A percentile compares a stretch with the other conserved stretches of the same genome.
These are phyloP conservation scores for Russula sp. DNA, from an alignment of 768 basidiomycete species.

Conservation along the genomic window DNA sequence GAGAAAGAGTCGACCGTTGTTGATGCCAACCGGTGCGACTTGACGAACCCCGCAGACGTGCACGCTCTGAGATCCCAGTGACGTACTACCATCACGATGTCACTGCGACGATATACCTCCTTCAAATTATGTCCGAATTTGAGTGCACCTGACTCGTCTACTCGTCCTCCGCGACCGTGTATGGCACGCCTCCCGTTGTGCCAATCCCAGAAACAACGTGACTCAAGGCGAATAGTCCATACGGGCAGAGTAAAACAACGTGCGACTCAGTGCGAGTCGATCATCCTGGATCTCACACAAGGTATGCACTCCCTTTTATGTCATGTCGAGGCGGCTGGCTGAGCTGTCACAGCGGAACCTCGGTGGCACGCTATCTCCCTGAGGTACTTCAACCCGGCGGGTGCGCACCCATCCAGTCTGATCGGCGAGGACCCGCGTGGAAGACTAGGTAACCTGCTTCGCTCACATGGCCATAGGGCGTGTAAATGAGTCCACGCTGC, in stretches of 20 bases:
- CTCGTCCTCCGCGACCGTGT: constrained; percentile 97
- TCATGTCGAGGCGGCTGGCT: neutral
- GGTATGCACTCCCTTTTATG: constrained; percentile 43
- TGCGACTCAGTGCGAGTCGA: constrained; percentile 83
- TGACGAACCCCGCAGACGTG: constrained; percentile 70
- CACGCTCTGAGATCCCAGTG: constrained; percentile 78
- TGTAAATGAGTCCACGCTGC: constrained; percentile 55
- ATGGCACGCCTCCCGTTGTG: constrained; percentile 87
- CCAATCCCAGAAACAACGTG: constrained; percentile 93
- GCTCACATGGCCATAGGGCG: constrained; percentile 94
- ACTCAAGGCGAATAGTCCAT: constrained; percentile 85
- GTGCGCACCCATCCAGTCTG: constrained; percentile 90
- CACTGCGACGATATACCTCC: constrained; percentile 78
- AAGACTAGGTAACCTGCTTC: constrained; percentile 91
- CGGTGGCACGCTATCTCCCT: constrained; percentile 82
- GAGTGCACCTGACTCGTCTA: constrained; percentile 88
- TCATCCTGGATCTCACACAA: constrained; percentile 85
- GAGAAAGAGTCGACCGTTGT: constrained; percentile 74
- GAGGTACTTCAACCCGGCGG: constrained; percentile 98
- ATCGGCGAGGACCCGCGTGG: constrained; percentile 97
- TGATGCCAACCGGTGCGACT: constrained; percentile 66
- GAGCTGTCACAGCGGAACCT: constrained; percentile 54
- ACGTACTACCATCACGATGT: constrained; percentile 96
- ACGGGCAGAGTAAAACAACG: constrained; percentile 97
- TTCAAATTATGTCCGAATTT: constrained; percentile 83